Evolutionary conservation across 768 basidiomycete species (phyloP).

Genomic region (Glaciozyma antarctica): DNA sequence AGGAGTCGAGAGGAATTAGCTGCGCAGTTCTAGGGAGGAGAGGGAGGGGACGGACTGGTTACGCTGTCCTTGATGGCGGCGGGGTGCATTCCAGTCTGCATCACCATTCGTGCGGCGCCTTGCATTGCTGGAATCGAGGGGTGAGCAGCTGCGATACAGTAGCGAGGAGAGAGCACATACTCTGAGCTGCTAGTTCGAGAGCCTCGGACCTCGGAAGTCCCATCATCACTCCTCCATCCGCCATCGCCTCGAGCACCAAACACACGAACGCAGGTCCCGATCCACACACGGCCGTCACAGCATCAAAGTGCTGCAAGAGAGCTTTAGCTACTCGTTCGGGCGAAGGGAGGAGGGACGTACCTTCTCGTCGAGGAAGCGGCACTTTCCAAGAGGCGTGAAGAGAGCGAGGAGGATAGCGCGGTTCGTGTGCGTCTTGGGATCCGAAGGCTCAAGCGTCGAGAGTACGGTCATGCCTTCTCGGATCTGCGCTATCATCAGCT

Average conservation of each 20-base stretch:
- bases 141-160: not conserved
- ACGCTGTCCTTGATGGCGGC: slow-evolving; percentile 96
- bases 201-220: slow-evolving; percentile 89
- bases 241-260: slow-evolving; percentile 95
- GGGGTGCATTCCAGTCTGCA: slow-evolving; percentile 80
- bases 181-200: slow-evolving; percentile 87
- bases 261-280: slow-evolving; percentile 96
- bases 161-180: slow-evolving; percentile 46
- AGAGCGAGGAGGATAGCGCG: slow-evolving; percentile 73
- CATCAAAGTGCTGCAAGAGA: slow-evolving; percentile 65
- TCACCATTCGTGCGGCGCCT: slow-evolving; percentile 90
- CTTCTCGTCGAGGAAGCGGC: slow-evolving; percentile 92
- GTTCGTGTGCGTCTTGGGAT: slow-evolving; percentile 50
- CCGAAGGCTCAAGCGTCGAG: slow-evolving; percentile 55
- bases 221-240: slow-evolving; percentile 99
- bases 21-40: not conserved
- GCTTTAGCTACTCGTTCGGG: not conserved
- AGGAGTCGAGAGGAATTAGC: not conserved
- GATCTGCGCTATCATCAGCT: slow-evolving; percentile 54
- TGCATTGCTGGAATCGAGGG: slow-evolving; percentile 58
- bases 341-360: not conserved
- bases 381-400: slow-evolving; percentile 92
- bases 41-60: slow-evolving; percentile 56
- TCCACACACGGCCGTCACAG: slow-evolving; percentile 90
- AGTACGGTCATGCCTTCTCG: slow-evolving; percentile 98